Conservation (phyloP, 768 basidiomycete species). For the Nevesoporus exiguus region DNA sequence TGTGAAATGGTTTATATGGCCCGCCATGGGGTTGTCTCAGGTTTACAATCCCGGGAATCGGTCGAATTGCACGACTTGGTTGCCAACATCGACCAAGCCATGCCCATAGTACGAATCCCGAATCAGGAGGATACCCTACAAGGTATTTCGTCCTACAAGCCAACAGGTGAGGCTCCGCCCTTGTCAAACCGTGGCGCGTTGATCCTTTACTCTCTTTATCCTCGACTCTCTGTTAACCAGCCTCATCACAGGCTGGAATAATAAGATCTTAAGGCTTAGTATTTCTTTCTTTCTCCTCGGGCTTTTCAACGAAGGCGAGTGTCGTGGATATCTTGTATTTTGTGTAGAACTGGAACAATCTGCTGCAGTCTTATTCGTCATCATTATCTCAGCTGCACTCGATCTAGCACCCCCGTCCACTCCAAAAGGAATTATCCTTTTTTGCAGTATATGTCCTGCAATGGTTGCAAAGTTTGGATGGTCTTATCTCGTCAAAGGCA, state of each 20-base stretch:
- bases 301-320: constrained; percentile 82
- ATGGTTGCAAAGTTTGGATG: constrained; percentile 86
- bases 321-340: constrained; percentile 22
- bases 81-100: not conserved
- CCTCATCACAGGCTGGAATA: constrained; percentile 19
- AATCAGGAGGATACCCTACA: constrained; percentile 13
- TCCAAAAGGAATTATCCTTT: constrained; percentile 91
- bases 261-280: constrained; percentile 37
- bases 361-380: constrained; percentile 80
- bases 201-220: constrained; percentile 16
- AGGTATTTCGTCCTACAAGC: constrained; percentile 2
- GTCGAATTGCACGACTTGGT: constrained; percentile 22
- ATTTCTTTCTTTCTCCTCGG: constrained; percentile 88
- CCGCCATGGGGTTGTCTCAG: not conserved
- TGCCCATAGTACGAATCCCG: constrained; percentile 9
- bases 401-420: constrained; percentile 90
- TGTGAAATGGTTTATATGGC: not conserved
- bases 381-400: constrained; percentile 92
- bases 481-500: constrained; percentile 86
- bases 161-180: constrained; percentile 21
- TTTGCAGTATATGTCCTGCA: constrained; percentile 92
- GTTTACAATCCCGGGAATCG: not conserved
- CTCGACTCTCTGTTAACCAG: constrained; percentile 14
- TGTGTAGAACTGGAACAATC: not conserved
- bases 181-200: constrained; percentile 19